A percentile compares a stretch with the other conserved stretches of the same genome.
Conservation (phyloP, 768 basidiomycete genomes). For the Exidia glandulosa region DNA sequence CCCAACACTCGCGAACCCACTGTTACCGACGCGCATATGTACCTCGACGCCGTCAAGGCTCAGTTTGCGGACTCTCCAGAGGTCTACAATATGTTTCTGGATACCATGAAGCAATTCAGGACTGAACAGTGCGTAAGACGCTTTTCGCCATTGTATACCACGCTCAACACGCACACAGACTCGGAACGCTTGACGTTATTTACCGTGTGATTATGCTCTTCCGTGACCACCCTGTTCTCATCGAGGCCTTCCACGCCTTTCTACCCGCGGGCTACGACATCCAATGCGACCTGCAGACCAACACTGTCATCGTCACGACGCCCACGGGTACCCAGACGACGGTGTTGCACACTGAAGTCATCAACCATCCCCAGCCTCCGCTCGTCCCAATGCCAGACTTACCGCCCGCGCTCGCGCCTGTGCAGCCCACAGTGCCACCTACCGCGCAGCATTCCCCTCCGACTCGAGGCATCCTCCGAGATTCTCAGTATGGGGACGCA, state of each 20-base stretch:
- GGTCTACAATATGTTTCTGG: conserved; percentile 88
- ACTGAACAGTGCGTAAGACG: conserved; percentile 79
- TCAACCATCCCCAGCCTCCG: not conserved
- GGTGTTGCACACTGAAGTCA: not conserved
- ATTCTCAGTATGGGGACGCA: not conserved
- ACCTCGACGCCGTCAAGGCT: conserved; percentile 88
- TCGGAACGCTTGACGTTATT: conserved; percentile 97
- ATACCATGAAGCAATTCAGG: conserved; percentile 99
- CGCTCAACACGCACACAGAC: conserved; percentile 34
- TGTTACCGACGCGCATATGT: conserved; percentile 86
- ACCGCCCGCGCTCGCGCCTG: not conserved
- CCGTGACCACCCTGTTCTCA: conserved; percentile 77
- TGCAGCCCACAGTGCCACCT: not conserved
- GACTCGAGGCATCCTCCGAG: not conserved
- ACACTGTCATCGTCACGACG: not conserved
- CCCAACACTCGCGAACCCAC: conserved; percentile 56
- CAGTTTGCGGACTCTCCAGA: conserved; percentile 86
- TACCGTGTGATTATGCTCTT: conserved; percentile 90
- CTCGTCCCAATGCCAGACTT: not conserved
- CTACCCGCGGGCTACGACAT: conserved; percentile 91
- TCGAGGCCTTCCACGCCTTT: conserved; percentile 98
- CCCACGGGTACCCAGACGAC: not conserved
- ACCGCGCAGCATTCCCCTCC: not conserved
- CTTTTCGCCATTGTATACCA: not conserved
- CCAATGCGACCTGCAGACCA: conserved; percentile 60